Conservation (phyloP, 345 rosid genomes). For the Rhodomyrtus tomentosa region DNA sequence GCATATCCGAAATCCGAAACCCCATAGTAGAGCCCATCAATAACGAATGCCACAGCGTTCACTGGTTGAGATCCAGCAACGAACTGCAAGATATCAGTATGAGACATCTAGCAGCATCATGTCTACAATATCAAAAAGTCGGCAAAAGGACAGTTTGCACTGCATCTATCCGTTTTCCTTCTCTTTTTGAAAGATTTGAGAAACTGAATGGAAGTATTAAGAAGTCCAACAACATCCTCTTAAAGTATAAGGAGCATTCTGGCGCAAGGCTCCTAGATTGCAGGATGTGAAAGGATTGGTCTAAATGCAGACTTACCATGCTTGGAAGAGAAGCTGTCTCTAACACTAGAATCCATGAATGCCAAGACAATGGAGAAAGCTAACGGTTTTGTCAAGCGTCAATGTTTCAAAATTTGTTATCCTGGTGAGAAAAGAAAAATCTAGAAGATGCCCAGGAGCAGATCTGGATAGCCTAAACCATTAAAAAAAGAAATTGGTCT, state of each 20-base stretch:
- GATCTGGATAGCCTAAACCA: neutral
- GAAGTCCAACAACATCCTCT: neutral
- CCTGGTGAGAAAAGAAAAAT: neutral
- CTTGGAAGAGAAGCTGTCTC: neutral
- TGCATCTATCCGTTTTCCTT: neutral
- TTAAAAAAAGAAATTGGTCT: neutral
- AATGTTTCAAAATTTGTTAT: neutral
- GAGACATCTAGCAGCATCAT: neutral
- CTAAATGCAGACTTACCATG: neutral
- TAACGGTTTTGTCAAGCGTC: neutral
- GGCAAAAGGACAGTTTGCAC: neutral
- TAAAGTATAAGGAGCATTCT: neutral
- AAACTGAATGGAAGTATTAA: neutral
- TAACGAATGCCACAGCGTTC: slow-evolving; percentile 81
- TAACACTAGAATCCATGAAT: neutral
- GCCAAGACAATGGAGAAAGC: neutral
- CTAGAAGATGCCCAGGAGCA: neutral
- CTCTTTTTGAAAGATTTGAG: neutral
- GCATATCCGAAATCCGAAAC: slow-evolving; percentile 92
- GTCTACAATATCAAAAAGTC: neutral
- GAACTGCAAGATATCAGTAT: slow-evolving; percentile 27
- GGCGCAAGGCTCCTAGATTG: neutral
- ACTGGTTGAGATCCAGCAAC: slow-evolving; percentile 93
- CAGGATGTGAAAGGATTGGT: neutral
- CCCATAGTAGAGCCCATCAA: slow-evolving; percentile 90